Evolutionary conservation across 2,329 filamentous ascomycete species (phyloP), one percentile per base, ranked within the genome.

Genomic region (Kalmusia sp.): DNA sequence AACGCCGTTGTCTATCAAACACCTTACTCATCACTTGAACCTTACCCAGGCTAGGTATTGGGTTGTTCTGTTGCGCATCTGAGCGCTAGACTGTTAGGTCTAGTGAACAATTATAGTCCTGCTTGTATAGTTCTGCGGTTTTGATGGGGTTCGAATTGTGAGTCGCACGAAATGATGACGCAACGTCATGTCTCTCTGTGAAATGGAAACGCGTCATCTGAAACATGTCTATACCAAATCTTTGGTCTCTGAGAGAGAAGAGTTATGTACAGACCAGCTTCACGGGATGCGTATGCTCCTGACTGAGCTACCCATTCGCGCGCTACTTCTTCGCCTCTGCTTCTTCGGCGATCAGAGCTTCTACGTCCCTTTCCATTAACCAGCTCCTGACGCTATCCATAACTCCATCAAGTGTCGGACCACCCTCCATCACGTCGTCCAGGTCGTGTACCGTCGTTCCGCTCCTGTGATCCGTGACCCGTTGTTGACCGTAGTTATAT

Each of bases 401-500:
- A 57, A 96, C 79, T 48, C 80, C 84, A 41, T 91, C 89, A 37
- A 97, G 78, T 9, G 82, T 85, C 52, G 90, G 86, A 11, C 86
- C 87, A 3, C 93, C 93, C 41, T 82, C 84, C 49, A 96, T 80
- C n/a, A 96, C 88, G 66, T 89, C 85, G 45, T 91, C 87, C 56
- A 97, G 77, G 69, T 93, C 91, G 70, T 93, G 87, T 12, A 92
- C 82, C 51, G 93, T 93, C 33, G 90, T 72, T 0, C 90, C 91
- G 64, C 89, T 91, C 34, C 93, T 82, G 75, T 97, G 93, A 68
- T 97, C 93, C 1, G 93, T 96, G 61, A 95, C 93, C 37, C 93
- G 82, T 74, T 92, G 87, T 73, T 91, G 87, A 3, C 80, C 80
- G 73, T 80, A 90, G 73, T 97, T 96, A 75, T 97, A 97, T 0